A percentile compares a stretch with the other conserved stretches of the same genome.
Evolutionary conservation across 345 rosid genomes (phyloP).

Genomic region (Chamaenerion angustifolium): DNA sequence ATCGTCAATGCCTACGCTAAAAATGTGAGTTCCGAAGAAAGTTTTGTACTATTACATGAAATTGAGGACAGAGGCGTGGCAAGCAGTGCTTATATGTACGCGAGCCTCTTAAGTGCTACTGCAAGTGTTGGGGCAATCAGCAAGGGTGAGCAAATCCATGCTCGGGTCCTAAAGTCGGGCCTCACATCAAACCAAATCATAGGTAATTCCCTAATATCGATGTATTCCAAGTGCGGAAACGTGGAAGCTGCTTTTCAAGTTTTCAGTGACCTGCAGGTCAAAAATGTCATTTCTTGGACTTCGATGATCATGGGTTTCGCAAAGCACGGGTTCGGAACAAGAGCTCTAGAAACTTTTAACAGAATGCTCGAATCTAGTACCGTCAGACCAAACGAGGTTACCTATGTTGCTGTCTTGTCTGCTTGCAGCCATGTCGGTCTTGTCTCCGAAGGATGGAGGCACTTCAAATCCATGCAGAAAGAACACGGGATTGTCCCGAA

Average conservation of each 20-base stretch:
- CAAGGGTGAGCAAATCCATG: slow-evolving; percentile 64
- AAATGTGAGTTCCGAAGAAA: slow-evolving; percentile 26
- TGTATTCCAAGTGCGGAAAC: slow-evolving; percentile 66
- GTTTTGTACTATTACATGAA: slow-evolving; percentile 31
- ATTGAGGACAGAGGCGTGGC: slow-evolving; percentile 23
- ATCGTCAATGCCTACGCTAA: slow-evolving; percentile 43
- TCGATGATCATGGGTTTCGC: slow-evolving; percentile 68
- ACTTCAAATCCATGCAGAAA: slow-evolving; percentile 41
- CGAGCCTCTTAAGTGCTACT: slow-evolving; percentile 57
- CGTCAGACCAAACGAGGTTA: slow-evolving; percentile 44
- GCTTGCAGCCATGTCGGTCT: slow-evolving; percentile 71
- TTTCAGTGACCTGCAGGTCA: slow-evolving; percentile 35
- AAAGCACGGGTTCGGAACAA: slow-evolving; percentile 48
- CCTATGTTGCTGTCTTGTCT: slow-evolving; percentile 53
- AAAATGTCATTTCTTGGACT: slow-evolving; percentile 63
- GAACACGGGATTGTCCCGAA: slow-evolving; percentile 46
- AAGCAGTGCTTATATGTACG: slow-evolving; percentile 42
- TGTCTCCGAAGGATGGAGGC: slow-evolving; percentile 48
- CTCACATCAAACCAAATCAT: slow-evolving; percentile 21
- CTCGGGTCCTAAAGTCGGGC: slow-evolving; percentile 39
- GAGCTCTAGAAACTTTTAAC: slow-evolving; percentile 44
- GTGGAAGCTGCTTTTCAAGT: slow-evolving; percentile 43
- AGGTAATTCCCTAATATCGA: slow-evolving; percentile 52
- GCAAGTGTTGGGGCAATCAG: slow-evolving; percentile 43
- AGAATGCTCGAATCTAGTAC: slow-evolving; percentile 30